Evolutionary conservation across 257 asterid species (phyloP), one percentile per base, ranked within the genome.

Genomic region (Solanum chiquidenum): DNA sequence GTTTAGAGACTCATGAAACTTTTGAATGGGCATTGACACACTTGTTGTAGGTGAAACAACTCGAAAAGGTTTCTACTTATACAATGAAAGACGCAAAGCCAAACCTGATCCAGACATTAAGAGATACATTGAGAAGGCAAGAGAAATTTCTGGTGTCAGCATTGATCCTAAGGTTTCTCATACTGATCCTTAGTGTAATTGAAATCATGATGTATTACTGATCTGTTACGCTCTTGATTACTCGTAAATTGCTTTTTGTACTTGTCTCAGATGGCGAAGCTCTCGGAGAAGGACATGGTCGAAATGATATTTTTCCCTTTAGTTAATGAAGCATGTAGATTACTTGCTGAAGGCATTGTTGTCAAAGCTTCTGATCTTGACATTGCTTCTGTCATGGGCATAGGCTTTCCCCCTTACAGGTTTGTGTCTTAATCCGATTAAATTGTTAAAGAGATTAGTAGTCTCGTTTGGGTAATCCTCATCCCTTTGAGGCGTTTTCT

Each of bases 331-430:
- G 98, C 98, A 1, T 97, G 99, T 85, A 93, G 99, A 35, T 98
- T 97, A 60, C 96, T 96, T 33, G 97, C 91, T 62, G 98, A 97
- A 88, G 98, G 99, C 34, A 96, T 97, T 83, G 98, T 94, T 27
- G 95, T 94, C 88, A 96, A 97, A 90, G 95, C 99, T 87, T 92
- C 98, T 18, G 99, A 97, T 92, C 98, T 97, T 9, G 99, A 97
- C 93, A 92, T 97, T 58, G 91, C 99, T 72, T 93, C 96, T 69
- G 95, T 97, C 74, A 95, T 96, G 99, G 99, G 99, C 89, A 93
- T 95, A 98, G 99, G 99, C 13, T 97, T 95, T 88, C 99, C 99
- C 14, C 96, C 99, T 79, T 97, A 96, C 94, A 93, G 99, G 98
- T 97, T 37, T 25, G 93, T 62, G 6, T 31, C 42, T 71, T 16